Base-by-base conservation (phyloP, 192 early-diverging fungal species). In the Coemansia sp. region DNA sequence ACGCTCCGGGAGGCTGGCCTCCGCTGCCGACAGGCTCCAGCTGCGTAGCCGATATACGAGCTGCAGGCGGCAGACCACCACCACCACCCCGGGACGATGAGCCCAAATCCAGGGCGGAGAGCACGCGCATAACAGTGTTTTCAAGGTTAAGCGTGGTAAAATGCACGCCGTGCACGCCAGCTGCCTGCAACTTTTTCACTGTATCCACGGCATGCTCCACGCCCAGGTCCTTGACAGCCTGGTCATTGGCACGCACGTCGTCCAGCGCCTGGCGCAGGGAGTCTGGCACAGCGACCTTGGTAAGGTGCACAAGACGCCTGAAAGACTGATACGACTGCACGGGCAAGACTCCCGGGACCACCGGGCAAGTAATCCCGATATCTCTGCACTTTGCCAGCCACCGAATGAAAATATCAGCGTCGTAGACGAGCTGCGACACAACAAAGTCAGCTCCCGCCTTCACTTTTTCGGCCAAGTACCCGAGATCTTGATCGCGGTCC, bases 121-220 rank as follows among this genome's bases (percentile, higher is more conserved):
- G 75, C 57, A 98, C 92, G 10, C 98, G 76, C 38, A 93, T 85
- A 6, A 92, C 92, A 0, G 90, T 88, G 62, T 83, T 79, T 70
- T 98, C 98, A 10, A 99, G 86, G 62, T 99, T 99, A 54, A 94
- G 86, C 22, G 96, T 97, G 60, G 96, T 97, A 72, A 98, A 87
- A 68, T 99, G 98, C 85, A 98, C 94, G 3, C 91, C 93, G 12
- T 53, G 43, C 24, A 87, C 76, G 8, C 89, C 87, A 3, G 68
- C 84, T 41, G 63, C 70, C 53, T 85, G 83, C 57, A 89, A 84
- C 65, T 86, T 68, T 29, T 81, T 73, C 56, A 93, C 89, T 82
- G 94, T 93, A 22, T 90, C 77, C 14, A 94, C 84, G 0, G 91
- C 89, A n/a, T 96, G 74, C 25, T 86, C 78, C 27, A 97, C 91